Conservation (phyloP, 2,329 filamentous ascomycete genomes). For the Fulvia fulva region DNA sequence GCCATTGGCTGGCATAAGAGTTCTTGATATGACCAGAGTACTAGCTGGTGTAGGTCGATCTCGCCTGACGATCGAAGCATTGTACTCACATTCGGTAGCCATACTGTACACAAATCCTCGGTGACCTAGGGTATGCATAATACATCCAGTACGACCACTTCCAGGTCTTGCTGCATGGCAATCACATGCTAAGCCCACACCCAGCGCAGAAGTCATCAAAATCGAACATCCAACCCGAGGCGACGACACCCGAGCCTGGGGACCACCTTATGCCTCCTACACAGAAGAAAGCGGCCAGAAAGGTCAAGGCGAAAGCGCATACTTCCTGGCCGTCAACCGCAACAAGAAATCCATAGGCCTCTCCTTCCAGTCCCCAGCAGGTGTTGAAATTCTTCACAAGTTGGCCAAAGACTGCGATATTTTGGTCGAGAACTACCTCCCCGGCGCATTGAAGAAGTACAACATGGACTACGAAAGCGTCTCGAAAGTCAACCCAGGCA, state of each 20-base stretch:
- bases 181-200: conserved; percentile 21
- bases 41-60: conserved; percentile 68
- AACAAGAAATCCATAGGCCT: conserved; percentile 94
- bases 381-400: conserved; percentile 81
- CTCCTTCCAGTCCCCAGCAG: conserved; percentile 81
- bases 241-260: conserved; percentile 95
- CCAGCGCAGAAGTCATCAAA: conserved; percentile 92
- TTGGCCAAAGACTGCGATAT: conserved; percentile 83
- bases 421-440: conserved; percentile 94
- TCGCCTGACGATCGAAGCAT: background rate
- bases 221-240: conserved; percentile 87
- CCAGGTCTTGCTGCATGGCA: conserved; percentile 29
- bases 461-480: conserved; percentile 81
- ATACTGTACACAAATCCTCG: conserved; percentile 94
- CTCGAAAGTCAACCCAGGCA: conserved; percentile 71
- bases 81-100: conserved; percentile 55
- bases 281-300: conserved; percentile 45
- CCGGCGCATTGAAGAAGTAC: conserved; percentile 85
- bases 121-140: conserved; percentile 78
- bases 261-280: conserved; percentile 86
- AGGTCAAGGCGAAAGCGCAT: conserved; percentile 86
- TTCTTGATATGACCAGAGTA: conserved; percentile 95
- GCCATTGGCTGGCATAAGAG: conserved; percentile 79
- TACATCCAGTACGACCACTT: conserved; percentile 30
- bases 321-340: conserved; percentile 88